Evolutionary conservation across 2,329 filamentous ascomycete genomes (phyloP).

Genomic region (Colletotrichum magnum): DNA sequence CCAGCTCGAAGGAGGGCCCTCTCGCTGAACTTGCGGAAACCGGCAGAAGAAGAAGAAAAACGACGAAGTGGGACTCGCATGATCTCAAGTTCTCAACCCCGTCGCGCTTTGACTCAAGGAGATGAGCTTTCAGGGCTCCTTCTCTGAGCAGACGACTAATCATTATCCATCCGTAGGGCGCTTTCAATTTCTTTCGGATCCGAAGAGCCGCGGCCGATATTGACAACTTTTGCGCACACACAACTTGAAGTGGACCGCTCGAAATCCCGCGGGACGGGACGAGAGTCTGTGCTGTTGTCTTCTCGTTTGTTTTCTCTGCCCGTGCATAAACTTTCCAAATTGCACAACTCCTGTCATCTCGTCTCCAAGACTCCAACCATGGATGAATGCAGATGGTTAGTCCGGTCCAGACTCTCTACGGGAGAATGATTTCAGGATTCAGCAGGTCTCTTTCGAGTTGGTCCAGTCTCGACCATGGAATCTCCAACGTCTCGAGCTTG

Average conservation of each 20-base stretch:
- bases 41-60: neutral
- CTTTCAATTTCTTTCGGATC: constrained; percentile 21
- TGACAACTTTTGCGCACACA: neutral
- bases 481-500: constrained; percentile 2
- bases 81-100: neutral
- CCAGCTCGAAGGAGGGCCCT: too few species aligned
- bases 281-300: constrained; percentile 27
- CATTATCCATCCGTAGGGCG: neutral
- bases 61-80: neutral
- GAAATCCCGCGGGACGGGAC: constrained; percentile 26
- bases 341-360: constrained; percentile 22
- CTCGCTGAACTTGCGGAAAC: too few species aligned
- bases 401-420: too few species aligned
- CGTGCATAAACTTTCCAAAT: neutral
- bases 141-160: neutral
- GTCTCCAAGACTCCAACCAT: neutral
- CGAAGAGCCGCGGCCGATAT: neutral
- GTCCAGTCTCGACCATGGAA: neutral
- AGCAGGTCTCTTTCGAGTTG: neutral
- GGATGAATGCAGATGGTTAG: neutral
- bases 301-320: constrained; percentile 2
- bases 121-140: neutral
- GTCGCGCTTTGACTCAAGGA: constrained; percentile 5
- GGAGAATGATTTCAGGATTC: neutral
- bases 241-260: neutral